These are phyloP conservation scores for Cucurbita argyrosperma DNA, from an alignment of 306 rosid species.

Conservation along the genomic window DNA sequence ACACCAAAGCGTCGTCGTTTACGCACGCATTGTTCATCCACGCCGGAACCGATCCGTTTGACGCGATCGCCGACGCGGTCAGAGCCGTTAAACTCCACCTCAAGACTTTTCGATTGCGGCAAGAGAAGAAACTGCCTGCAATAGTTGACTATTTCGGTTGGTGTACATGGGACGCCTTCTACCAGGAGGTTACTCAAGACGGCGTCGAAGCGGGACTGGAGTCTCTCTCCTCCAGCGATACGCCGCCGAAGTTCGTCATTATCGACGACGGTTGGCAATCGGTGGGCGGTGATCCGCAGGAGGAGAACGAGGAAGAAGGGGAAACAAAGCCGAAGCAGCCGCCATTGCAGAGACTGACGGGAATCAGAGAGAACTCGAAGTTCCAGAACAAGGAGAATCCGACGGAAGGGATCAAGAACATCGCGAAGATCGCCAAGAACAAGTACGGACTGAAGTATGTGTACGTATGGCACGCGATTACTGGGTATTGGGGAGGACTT, in stretches of 20 bases:
- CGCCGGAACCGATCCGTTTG: conserved; percentile 69
- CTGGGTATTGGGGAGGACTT: conserved; percentile 96
- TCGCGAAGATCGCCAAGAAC: conserved; percentile 48
- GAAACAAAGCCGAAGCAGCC: background rate
- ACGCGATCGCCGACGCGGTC: conserved; percentile 38
- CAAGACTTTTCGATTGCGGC: conserved; percentile 57
- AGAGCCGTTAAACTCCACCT: conserved; percentile 38
- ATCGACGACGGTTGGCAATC: conserved; percentile 95
- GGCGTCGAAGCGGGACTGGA: conserved; percentile 58
- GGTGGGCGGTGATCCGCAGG: conserved; percentile 26
- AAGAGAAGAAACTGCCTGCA: conserved; percentile 73
- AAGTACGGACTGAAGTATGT: conserved; percentile 50
- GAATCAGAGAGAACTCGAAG: conserved; percentile 56
- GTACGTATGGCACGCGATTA: conserved; percentile 91
- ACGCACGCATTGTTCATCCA: conserved; percentile 35
- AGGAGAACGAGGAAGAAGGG: background rate
- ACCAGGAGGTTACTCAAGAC: conserved; percentile 71
- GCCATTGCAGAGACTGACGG: conserved; percentile 34
- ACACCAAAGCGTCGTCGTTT: conserved; percentile 52
- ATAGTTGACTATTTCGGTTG: conserved; percentile 65
- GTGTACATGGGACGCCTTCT: conserved; percentile 97
- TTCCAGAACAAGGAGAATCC: conserved; percentile 46
- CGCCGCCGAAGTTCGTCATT: conserved; percentile 75
- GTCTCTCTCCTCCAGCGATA: conserved; percentile 43
- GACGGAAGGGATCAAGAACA: conserved; percentile 35